Evolutionary conservation across 192 early-diverging fungal genomes (phyloP).

Genomic region (Martensiomyces pterosporus): DNA sequence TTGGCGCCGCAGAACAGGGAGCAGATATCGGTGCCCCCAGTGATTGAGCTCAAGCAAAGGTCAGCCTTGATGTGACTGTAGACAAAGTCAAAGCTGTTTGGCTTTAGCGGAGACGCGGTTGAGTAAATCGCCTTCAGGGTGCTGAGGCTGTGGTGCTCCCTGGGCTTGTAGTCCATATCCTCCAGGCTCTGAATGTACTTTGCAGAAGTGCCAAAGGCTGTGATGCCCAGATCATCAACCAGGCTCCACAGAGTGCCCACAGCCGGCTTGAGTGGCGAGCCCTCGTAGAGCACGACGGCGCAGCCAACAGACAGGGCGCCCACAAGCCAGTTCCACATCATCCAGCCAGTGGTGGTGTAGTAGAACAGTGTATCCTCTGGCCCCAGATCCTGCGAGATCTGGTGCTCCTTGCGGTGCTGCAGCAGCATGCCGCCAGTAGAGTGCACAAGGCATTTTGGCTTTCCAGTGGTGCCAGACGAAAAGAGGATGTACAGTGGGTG

Average conservation of each 20-base stretch:
- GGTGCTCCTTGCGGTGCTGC: conserved; percentile 93
- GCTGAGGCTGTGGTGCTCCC: conserved; percentile 56
- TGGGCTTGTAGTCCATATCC: conserved; percentile 66
- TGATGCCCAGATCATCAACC: conserved; percentile 71
- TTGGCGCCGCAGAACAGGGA: conserved; percentile 94
- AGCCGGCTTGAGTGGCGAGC: conserved; percentile 88
- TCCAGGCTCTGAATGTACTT: conserved; percentile 92
- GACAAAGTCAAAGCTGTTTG: conserved; percentile 90
- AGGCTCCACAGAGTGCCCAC: conserved; percentile 73
- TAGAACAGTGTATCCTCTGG: conserved; percentile 83
- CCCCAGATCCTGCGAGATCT: conserved; percentile 75
- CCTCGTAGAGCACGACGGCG: conserved; percentile 86
- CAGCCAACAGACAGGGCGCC: conserved; percentile 71
- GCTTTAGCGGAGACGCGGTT: conserved; percentile 91
- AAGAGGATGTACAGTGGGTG: conserved; percentile 92
- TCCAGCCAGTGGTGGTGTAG: conserved; percentile 90
- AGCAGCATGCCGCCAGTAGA: conserved; percentile 85
- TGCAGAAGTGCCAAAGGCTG: conserved; percentile 90
- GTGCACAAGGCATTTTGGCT: conserved; percentile 96
- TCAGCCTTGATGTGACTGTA: conserved; percentile 81
- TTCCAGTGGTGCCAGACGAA: conserved; percentile 91
- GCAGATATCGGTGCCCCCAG: conserved; percentile 96
- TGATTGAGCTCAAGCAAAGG: conserved; percentile 88
- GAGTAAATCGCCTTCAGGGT: conserved; percentile 78
- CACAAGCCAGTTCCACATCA: conserved; percentile 99